Evolutionary conservation across 148 eudicot genomes (phyloP), one percentile per base, ranked within the genome.

Genomic region (Amaranthus cruentus): DNA sequence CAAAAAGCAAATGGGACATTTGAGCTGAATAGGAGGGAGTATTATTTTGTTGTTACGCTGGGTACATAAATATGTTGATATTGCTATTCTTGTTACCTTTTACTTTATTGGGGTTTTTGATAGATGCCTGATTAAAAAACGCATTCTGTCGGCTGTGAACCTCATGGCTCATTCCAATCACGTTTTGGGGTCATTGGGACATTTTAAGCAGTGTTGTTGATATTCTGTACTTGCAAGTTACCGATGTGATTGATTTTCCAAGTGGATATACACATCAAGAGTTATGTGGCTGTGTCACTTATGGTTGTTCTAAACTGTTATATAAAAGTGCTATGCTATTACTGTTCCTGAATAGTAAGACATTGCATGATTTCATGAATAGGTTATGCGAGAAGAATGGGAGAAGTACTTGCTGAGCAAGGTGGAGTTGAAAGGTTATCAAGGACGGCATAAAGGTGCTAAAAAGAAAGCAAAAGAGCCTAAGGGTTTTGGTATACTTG

Each of bases 361-460:
- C 38, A 4, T 59, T 78, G 71, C 57, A 51, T 62, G 57, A 9
- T 57, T 55, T 42, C 15, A 18, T 79, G n/a, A 68, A 64, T 82
- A 96, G 99, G 95, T 88, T 66, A 87, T 96, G 96, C 88, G 55
- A 69, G 94, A 88, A 70, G 96, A 96, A 85, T 96, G 99, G 99
- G 90, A 92, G 81, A 92, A 96, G 70, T 96, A 96, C 83, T 79
- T 96, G 78, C 85, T 96, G 64, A 89, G 99, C 86, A 96, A 96
- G 78, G 93, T 96, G 50, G 88, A 92, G 81, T 79, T 96, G 84
- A 90, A 87, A n/a, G 82, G 83, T 56, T 81, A 88, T 54, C 88
- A 91, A 67, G 87, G 86, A 80, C 83, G 76, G 71, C 73, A 80
- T 47, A 81, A 84, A 80, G 79, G 79, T 73, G 82, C 87, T 68